Percentiles rank a stretch among this genome's conserved stretches.
These are phyloP conservation scores for Tetrapisispora fleetii DNA, from an alignment of 805 yeast species.

Conservation along the genomic window DNA sequence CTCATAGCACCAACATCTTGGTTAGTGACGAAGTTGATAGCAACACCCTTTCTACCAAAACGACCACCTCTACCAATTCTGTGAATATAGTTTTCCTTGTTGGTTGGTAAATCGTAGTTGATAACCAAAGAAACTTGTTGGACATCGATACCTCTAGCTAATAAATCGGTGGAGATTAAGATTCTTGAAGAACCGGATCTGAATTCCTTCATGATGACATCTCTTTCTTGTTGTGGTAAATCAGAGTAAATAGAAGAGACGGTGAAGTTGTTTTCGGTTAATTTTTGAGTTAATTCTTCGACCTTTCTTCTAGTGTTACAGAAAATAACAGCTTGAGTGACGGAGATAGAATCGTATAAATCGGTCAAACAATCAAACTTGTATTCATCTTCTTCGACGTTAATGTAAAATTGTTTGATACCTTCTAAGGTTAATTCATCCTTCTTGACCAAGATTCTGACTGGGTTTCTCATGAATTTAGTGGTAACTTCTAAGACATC, in stretches of 20 bases:
- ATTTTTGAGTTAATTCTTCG: conserved; percentile 75
- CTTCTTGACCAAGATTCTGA: conserved; percentile 85
- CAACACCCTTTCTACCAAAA: conserved; percentile 97
- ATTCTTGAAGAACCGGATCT: conserved; percentile 89
- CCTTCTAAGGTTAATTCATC: conserved; percentile 93
- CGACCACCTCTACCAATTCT: conserved; percentile 98
- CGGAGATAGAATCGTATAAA: conserved; percentile 86
- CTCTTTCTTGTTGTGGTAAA: conserved; percentile 91
- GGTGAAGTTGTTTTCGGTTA: conserved; percentile 74
- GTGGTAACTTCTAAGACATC: conserved; percentile 88
- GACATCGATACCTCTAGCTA: conserved; percentile 98
- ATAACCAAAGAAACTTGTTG: conserved; percentile 95
- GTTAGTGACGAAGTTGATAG: conserved; percentile 83
- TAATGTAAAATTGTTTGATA: conserved; percentile 82
- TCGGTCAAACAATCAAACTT: conserved; percentile 93
- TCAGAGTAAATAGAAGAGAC: conserved; percentile 97
- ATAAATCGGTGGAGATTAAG: conserved; percentile 89
- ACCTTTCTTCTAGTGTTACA: conserved; percentile 96
- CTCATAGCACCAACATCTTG: conserved; percentile 66
- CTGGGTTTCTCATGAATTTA: conserved; percentile 88
- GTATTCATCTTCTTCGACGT: conserved; percentile 87
- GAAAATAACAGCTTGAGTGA: conserved; percentile 96
- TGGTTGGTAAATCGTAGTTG: conserved; percentile 87
- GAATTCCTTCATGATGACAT: conserved; percentile 90
- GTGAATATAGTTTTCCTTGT: conserved; percentile 93